phyloP scores from a whole-genome alignment of 2,329 filamentous ascomycete species.

The Pseudogymnoascus sp. region DNA sequence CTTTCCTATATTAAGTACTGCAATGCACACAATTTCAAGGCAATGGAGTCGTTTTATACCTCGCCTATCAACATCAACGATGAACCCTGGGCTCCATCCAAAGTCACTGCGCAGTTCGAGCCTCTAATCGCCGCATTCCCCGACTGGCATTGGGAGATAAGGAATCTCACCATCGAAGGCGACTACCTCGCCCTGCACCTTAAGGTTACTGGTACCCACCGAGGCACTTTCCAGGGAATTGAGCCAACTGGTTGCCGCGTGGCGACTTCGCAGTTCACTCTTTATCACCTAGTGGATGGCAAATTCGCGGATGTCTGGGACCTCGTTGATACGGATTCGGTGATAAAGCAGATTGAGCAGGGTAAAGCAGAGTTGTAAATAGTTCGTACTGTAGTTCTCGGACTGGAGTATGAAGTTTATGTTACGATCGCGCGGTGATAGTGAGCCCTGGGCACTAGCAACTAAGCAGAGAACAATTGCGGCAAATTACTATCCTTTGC shows the following conservation, averaged over 20 bases:
- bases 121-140: neutral
- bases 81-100: neutral
- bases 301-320: neutral
- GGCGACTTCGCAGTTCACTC: neutral
- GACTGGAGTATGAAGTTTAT: too few species aligned
- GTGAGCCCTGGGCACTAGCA: too few species aligned
- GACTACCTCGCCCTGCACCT: neutral
- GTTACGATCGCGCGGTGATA: too few species aligned
- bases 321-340: neutral
- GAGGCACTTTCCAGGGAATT: neutral
- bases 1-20: neutral
- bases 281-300: neutral
- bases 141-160: neutral
- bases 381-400: neutral
- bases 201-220: neutral
- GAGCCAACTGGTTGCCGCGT: neutral
- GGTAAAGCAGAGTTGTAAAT: neutral
- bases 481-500: constrained; percentile 11
- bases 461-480: neutral
- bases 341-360: neutral
- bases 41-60: neutral
- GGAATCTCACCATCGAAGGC: neutral
- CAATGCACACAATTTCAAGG: neutral
- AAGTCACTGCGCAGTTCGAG: neutral
- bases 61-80: neutral